Evolutionary conservation across 768 basidiomycete genomes (phyloP).

Genomic region (Tricholoma saponaceum): DNA sequence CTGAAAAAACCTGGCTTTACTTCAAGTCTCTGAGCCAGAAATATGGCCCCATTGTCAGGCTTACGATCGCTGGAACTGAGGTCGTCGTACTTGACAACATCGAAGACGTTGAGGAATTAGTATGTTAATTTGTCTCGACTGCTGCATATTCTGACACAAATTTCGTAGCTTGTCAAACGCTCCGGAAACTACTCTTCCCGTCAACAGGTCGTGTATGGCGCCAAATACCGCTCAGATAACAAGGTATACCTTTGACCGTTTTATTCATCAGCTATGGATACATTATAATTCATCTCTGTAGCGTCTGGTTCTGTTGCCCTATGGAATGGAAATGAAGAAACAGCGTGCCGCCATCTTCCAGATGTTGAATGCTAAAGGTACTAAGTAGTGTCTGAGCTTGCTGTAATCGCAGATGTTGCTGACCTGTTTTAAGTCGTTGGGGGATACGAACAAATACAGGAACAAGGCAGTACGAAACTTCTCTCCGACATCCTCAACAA

Average conservation of each 20-base stretch:
- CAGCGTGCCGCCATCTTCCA: slow-evolving; percentile 7
- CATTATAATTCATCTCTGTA: not conserved
- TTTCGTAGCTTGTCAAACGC: slow-evolving; percentile 2
- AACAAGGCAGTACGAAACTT: slow-evolving; percentile 6
- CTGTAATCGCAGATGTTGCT: not conserved
- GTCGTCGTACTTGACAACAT: too few species aligned
- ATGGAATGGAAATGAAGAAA: slow-evolving; percentile 9
- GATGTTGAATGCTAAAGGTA: slow-evolving; percentile 8
- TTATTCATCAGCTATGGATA: too few species aligned
- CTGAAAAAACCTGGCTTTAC: too few species aligned
- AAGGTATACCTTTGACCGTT: not conserved
- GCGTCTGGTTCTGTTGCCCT: slow-evolving; percentile 4
- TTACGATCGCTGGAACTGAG: too few species aligned
- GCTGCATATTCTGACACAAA: too few species aligned
- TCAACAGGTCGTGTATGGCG: slow-evolving; percentile 4
- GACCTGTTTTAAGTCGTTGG: not conserved
- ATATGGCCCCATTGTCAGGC: too few species aligned
- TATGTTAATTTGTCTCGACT: too few species aligned
- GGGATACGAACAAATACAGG: slow-evolving; percentile 8
- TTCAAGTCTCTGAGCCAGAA: too few species aligned
- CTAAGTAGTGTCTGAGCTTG: not conserved
- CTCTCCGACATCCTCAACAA: slow-evolving; percentile 3
- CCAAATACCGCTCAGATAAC: slow-evolving; percentile 7
- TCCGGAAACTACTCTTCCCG: slow-evolving; percentile 8
- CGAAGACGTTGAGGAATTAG: too few species aligned